phyloP scores from a whole-genome alignment of 495 filamentous ascomycete genomes.

The Daldinia grandis region DNA sequence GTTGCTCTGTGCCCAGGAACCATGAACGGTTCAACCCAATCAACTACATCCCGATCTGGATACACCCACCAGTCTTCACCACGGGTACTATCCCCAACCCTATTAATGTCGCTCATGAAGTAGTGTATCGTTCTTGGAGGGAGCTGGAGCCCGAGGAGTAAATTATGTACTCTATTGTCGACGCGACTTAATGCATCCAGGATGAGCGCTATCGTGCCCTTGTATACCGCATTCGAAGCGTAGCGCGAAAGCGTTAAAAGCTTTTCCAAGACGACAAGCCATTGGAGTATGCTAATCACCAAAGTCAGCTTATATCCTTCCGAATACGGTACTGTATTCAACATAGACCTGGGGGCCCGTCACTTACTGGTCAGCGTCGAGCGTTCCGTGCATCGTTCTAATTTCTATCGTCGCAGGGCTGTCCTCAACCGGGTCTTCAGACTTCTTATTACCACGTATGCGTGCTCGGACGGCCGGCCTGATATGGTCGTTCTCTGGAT shows the following conservation, averaged over 20 bases:
- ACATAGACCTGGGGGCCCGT: not conserved
- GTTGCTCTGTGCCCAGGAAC: slow-evolving; percentile 15
- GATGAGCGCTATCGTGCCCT: not conserved
- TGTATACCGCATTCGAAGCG: not conserved
- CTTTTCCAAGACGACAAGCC: slow-evolving; percentile 22
- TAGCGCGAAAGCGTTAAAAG: not conserved
- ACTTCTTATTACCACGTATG: not conserved
- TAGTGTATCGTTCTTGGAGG: slow-evolving; percentile 6
- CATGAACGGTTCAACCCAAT: slow-evolving; percentile 35
- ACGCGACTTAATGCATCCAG: not conserved
- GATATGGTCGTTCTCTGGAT: too few species aligned
- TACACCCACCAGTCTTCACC: slow-evolving; percentile 16
- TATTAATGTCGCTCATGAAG: slow-evolving; percentile 13
- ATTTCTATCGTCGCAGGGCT: slow-evolving; percentile 27
- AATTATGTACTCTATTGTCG: not conserved
- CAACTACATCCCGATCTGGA: slow-evolving; percentile 31
- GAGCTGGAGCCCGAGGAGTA: slow-evolving; percentile 10
- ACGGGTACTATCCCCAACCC: not conserved
- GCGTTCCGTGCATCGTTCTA: slow-evolving; percentile 41
- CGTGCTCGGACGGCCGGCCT: slow-evolving; percentile 5
- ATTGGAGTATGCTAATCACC: slow-evolving; percentile 31
- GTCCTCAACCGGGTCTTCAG: not conserved
- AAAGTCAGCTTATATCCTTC: not conserved
- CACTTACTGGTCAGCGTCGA: slow-evolving; percentile 39
- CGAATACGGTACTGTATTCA: not conserved